These are phyloP conservation scores for Rhexocercosporidium sp. DNA, from an alignment of 2,329 filamentous ascomycete species.

Conservation along the genomic window DNA sequence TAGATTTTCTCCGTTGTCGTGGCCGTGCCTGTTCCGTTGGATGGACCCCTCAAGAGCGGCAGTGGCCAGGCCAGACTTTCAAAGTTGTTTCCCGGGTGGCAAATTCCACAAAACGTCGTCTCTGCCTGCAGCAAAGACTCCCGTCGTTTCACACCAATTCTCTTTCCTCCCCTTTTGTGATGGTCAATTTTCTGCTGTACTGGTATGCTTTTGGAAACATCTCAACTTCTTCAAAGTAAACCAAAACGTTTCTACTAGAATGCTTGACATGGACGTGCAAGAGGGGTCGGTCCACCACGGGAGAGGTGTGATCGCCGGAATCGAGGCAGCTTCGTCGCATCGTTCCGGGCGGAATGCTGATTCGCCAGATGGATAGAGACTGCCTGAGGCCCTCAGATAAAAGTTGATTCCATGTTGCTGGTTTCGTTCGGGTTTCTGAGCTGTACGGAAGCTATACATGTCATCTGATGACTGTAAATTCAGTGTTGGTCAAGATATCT, in stretches of 20 bases:
- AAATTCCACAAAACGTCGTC: background rate
- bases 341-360: conserved; percentile 16
- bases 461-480: no score
- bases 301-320: conserved; percentile 17
- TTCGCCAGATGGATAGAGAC: background rate
- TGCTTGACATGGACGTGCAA: conserved; percentile 25
- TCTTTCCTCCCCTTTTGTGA: background rate
- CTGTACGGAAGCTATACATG: no score
- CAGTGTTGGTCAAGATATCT: no score
- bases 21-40: background rate
- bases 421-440: no score
- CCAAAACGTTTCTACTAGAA: conserved; percentile 19
- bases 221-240: conserved; percentile 16
- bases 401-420: no score
- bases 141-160: conserved; percentile 6
- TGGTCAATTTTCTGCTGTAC: no score
- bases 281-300: no score
- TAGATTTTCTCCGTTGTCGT: background rate
- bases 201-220: conserved; percentile 19
- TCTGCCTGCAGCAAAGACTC: background rate
- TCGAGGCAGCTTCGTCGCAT: conserved; percentile 18
- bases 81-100: background rate
- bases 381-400: background rate
- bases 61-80: background rate
- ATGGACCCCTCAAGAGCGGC: background rate